Percentiles rank a stretch among this genome's conserved stretches.
These are phyloP conservation scores for Skeletonema grethae DNA, from an alignment of 108 stramenopile genomes.

Conservation along the genomic window DNA sequence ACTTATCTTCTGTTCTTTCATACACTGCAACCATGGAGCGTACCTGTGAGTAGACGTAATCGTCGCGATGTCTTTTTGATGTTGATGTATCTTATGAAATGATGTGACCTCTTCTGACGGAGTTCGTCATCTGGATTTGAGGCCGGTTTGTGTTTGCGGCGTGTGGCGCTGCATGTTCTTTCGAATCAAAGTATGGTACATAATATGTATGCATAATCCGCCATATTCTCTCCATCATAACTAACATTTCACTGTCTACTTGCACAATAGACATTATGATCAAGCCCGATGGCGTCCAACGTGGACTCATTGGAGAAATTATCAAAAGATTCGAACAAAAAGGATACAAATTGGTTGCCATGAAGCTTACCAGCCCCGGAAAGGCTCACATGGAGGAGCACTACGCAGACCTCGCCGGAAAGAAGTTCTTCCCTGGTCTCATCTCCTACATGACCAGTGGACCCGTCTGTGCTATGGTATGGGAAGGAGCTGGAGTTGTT, in stretches of 20 bases:
- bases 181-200: too few species aligned
- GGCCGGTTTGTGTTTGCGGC: neutral
- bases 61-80: neutral
- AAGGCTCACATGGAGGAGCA: slow-evolving; percentile 93
- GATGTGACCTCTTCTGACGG: neutral
- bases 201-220: too few species aligned
- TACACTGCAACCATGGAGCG: slow-evolving; percentile 46
- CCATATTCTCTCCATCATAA: neutral
- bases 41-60: slow-evolving; percentile 28
- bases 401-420: slow-evolving; percentile 92
- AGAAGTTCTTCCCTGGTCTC: slow-evolving; percentile 97
- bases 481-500: slow-evolving; percentile 85
- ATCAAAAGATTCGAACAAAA: slow-evolving; percentile 96
- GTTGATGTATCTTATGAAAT: neutral
- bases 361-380: slow-evolving; percentile 90
- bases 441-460: slow-evolving; percentile 96
- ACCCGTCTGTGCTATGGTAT: slow-evolving; percentile 94
- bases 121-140: neutral
- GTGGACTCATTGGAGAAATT: slow-evolving; percentile 96
- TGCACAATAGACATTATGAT: slow-evolving; percentile 64
- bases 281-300: slow-evolving; percentile 99
- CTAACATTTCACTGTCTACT: neutral
- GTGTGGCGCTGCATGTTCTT: neutral
- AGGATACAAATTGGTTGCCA: slow-evolving; percentile 97
- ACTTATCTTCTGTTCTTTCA: neutral